These are phyloP conservation scores for Peniophora sp. DNA, from an alignment of 1,284 basidiomycete genomes.

Conservation along the genomic window DNA sequence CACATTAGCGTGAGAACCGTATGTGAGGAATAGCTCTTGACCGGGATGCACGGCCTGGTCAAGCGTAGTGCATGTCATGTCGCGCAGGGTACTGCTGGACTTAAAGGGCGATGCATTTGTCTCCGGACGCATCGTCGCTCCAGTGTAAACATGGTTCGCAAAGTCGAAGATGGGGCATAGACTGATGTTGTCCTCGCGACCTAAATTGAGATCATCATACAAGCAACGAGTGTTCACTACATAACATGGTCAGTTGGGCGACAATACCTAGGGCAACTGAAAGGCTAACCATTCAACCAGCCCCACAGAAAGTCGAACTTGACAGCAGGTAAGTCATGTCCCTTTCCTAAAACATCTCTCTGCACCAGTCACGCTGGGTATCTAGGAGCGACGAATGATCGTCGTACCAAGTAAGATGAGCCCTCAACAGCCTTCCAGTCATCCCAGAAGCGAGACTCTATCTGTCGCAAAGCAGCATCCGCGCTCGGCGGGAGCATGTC, in stretches of 20 bases:
- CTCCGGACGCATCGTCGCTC: conserved; percentile 10
- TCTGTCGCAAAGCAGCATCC: conserved; percentile 33
- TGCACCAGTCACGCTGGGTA: too few relatives aligned
- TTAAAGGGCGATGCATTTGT: background rate
- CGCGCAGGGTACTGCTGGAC: conserved; percentile 21
- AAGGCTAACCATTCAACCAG: conserved; percentile 69
- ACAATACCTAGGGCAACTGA: conserved; percentile 4
- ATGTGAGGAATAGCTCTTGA: conserved; percentile 67
- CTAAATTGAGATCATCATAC: conserved; percentile 59
- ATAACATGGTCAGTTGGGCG: conserved; percentile 7
- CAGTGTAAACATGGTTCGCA: conserved; percentile 59
- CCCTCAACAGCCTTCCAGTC: conserved; percentile 53
- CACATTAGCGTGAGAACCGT: conserved; percentile 69
- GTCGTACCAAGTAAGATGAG: conserved; percentile 1
- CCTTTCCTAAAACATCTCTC: too few relatives aligned
- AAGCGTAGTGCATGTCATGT: conserved; percentile 51
- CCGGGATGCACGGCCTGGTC: conserved; percentile 32
- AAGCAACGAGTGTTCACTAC: conserved; percentile 85
- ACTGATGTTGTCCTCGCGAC: conserved; percentile 69
- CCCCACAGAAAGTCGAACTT: conserved; percentile 62
- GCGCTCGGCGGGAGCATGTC: conserved; percentile 44
- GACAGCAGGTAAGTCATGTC: background rate
- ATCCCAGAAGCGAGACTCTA: conserved; percentile 43
- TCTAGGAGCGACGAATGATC: too few relatives aligned
- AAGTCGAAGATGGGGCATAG: conserved; percentile 84